These are phyloP conservation scores for Aegilops bicornis DNA, from an alignment of 176 grass and related monocot genomes.

Conservation along the genomic window DNA sequence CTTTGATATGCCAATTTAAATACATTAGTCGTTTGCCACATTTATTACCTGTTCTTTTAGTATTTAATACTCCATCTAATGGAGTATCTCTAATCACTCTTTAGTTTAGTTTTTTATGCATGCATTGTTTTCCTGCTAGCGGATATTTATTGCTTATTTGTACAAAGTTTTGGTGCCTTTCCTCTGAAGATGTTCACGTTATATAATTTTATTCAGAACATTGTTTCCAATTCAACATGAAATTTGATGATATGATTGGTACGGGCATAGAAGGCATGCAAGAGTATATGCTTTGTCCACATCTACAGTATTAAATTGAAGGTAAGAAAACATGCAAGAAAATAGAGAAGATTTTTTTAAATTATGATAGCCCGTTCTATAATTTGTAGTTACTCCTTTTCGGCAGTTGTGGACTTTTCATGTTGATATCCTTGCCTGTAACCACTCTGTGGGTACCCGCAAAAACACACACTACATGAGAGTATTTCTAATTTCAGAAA, in stretches of 20 bases:
- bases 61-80: too few species aligned
- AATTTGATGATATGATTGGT: not conserved
- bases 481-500: not conserved
- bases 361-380: too few species aligned
- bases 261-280: too few species aligned
- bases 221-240: not conserved
- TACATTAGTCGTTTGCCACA: too few species aligned
- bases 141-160: too few species aligned
- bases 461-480: not conserved
- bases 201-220: not conserved
- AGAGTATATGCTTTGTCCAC: not conserved
- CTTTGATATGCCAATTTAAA: too few species aligned
- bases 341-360: too few species aligned
- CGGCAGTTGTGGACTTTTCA: not conserved
- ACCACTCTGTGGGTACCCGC: not conserved
- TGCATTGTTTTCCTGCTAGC: too few species aligned
- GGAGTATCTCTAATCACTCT: too few species aligned
- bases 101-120: too few species aligned
- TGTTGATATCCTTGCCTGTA: not conserved
- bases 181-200: not conserved
- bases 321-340: not conserved
- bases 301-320: not conserved
- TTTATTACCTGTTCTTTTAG: too few species aligned
- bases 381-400: not conserved
- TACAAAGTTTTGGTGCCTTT: not conserved